These are phyloP conservation scores for Purshia tridentata DNA, from an alignment of 306 rosid species.

Conservation along the genomic window DNA sequence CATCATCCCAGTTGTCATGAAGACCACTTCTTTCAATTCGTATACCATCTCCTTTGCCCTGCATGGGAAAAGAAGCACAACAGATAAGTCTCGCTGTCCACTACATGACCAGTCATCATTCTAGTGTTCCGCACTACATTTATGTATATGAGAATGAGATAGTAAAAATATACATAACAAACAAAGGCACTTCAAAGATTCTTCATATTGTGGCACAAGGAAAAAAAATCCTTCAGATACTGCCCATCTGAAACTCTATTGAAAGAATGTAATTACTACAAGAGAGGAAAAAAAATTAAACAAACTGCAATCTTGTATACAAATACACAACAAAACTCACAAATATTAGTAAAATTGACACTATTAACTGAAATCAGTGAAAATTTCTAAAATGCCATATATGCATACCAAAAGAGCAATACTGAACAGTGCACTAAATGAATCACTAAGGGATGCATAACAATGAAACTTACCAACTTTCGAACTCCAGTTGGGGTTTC, in stretches of 20 bases:
- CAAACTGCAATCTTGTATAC: not conserved
- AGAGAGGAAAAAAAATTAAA: no score
- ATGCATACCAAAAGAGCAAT: constrained; percentile 1
- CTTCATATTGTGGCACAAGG: not conserved
- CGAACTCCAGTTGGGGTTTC: constrained; percentile 94
- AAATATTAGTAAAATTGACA: not conserved
- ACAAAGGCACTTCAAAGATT: not conserved
- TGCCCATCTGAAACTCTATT: not conserved
- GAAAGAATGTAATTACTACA: not conserved
- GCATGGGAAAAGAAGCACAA: constrained; percentile 6
- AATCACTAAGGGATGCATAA: constrained; percentile 10
- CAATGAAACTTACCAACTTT: constrained; percentile 54
- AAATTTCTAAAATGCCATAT: not conserved
- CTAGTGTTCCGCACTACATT: not conserved
- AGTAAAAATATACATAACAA: not conserved
- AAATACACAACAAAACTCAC: not conserved
- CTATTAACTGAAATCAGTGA: not conserved
- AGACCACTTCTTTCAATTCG: constrained; percentile 78
- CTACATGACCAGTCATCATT: not conserved
- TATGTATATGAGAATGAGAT: no score
- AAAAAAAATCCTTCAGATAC: not conserved
- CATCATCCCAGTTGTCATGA: constrained; percentile 98
- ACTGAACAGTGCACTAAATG: not conserved
- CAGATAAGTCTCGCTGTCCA: not conserved
- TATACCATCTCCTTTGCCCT: constrained; percentile 81